Evolutionary conservation across 208 protist genomes (phyloP), one percentile per base, ranked within the genome.

Genomic region (Naegleria fowleri): DNA sequence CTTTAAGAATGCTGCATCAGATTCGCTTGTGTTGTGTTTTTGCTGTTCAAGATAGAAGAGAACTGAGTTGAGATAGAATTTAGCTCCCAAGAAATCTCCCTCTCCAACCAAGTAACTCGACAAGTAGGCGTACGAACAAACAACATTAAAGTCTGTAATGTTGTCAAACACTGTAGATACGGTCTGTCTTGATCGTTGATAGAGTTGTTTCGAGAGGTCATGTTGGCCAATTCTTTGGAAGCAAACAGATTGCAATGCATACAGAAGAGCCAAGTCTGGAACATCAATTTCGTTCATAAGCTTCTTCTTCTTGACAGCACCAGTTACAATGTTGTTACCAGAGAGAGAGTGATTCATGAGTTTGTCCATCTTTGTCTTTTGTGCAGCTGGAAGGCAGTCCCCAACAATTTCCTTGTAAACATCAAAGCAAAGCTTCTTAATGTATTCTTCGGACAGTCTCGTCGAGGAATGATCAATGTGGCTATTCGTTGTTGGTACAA

Each of bases 151-250:
- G 36, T 86, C 16, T 29, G 40, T 86, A 29, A 86, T 48, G 15
- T 86, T 40, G 29, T 86, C 83, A 86, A 86, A 86, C 43, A 86
- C 83, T 48, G 83, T 86, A 2, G 39, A 51, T 33, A 86, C 39
- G 39, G 83, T 86, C 15, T 48, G 39, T 86, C 83, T 86, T 16
- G 39, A 51, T 86, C 83, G 39, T 86, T 86, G 39, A 43, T 48
- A 86, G 16, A 86, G n/a, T 86, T 86, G 83, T 86, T 86, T 40
- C 13, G 83, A 39, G 0, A 86, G 25, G n/a, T 40, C 40, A 48
- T 48, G 83, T 48, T 86, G 83, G 22, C 83, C 83, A 51, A 86
- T 86, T 48, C 83, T 86, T 86, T 86, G 83, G 40, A 51, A 86
- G 83, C 83, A 86, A 48, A 86, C 33, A 43, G 83, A 39, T 43